phyloP scores from a whole-genome alignment of 1,284 basidiomycete genomes.

The Trametes pubescens region DNA sequence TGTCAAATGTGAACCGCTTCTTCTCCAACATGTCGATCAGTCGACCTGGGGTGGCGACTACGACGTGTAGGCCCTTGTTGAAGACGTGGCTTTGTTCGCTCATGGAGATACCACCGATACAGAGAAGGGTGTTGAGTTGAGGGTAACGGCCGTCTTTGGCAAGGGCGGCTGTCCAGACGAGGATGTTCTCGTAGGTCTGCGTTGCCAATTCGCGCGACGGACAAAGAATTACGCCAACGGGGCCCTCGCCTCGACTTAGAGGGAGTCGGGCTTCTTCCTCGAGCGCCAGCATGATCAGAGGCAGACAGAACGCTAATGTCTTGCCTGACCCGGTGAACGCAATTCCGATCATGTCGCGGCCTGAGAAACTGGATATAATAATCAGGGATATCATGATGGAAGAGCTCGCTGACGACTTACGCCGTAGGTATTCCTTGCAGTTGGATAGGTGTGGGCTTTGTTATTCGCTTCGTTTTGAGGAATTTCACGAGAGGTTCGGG shows the following conservation, averaged over 20 bases:
- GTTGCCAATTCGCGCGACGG: constrained; percentile 93
- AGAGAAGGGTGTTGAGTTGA: constrained; percentile 86
- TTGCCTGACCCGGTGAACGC: constrained; percentile 79
- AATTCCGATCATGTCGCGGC: constrained; percentile 95
- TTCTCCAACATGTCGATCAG: constrained; percentile 98
- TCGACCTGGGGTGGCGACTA: constrained; percentile 95
- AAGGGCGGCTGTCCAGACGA: constrained; percentile 86
- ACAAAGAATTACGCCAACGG: constrained; percentile 94
- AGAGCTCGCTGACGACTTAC: constrained; percentile 52
- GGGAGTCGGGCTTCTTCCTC: constrained; percentile 94
- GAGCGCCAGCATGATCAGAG: constrained; percentile 93
- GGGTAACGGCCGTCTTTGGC: constrained; percentile 86
- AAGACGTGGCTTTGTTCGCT: constrained; percentile 92
- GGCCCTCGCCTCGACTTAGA: constrained; percentile 93
- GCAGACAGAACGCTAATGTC: constrained; percentile 88
- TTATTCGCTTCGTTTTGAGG: constrained; percentile 87
- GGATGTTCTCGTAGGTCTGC: constrained; percentile 95
- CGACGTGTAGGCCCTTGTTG: constrained; percentile 92
- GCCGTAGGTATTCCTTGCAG: constrained; percentile 96
- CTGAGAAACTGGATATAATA: constrained; percentile 70
- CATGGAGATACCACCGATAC: constrained; percentile 99
- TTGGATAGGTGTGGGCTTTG: constrained; percentile 93
- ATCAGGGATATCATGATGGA: not conserved
- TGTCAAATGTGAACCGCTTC: constrained; percentile 89
- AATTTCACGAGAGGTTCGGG: constrained; percentile 85